A percentile compares a stretch with the other conserved stretches of the same genome.
These are phyloP conservation scores for Diversispora eburnea DNA, from an alignment of 192 early-diverging fungal genomes.

Conservation along the genomic window DNA sequence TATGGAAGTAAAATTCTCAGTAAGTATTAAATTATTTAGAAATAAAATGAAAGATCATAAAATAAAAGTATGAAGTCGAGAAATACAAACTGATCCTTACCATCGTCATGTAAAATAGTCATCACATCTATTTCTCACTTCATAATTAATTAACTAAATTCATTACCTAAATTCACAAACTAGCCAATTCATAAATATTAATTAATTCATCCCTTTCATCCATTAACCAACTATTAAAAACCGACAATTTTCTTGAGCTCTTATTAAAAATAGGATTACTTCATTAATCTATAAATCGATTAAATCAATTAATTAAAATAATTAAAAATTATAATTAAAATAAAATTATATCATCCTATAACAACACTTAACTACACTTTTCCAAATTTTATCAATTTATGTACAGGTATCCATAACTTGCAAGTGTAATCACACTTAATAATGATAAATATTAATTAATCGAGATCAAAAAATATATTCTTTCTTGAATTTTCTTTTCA, in stretches of 20 bases:
- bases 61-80: no score
- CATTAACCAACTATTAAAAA: constrained; percentile 58
- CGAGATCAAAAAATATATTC: background rate
- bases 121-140: no score
- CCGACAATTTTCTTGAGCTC: constrained; percentile 92
- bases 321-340: background rate
- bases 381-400: constrained; percentile 85
- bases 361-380: background rate
- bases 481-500: background rate
- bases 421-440: constrained; percentile 89
- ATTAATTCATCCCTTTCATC: constrained; percentile 52
- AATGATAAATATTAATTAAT: background rate
- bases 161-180: background rate
- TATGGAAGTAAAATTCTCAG: no score
- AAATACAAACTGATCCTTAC: no score
- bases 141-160: no score
- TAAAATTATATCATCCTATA: no score
- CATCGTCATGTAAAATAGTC: no score
- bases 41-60: no score
- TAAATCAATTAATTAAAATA: no score
- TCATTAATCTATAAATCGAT: constrained; percentile 73
- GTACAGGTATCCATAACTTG: constrained; percentile 65
- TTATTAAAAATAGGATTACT: constrained; percentile 90
- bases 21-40: no score
- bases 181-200: no score